Conservation (phyloP, 805 yeast genomes). For the Hanseniaspora occidentalis region DNA sequence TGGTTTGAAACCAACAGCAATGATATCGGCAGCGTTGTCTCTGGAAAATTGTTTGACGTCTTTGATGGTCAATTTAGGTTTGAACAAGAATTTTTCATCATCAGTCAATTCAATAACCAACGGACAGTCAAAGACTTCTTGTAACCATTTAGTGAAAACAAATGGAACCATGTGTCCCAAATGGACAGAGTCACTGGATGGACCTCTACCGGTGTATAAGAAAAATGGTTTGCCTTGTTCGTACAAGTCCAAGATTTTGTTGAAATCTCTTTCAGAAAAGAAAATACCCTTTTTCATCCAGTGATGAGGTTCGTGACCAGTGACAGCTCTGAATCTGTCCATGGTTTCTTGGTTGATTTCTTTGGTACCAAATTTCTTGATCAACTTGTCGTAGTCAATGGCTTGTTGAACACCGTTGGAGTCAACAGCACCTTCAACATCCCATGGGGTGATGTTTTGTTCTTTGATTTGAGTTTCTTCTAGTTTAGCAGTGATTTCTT, state of each 20-base stretch:
- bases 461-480: conserved; percentile 20
- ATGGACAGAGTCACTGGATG: conserved; percentile 88
- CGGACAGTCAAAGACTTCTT: conserved; percentile 94
- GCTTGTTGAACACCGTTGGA: conserved; percentile 76
- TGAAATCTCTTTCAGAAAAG: conserved; percentile 81
- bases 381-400: conserved; percentile 84
- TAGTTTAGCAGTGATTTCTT: conserved; percentile 13
- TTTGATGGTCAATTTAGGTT: conserved; percentile 75
- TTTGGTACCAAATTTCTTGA: conserved; percentile 77
- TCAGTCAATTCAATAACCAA: conserved; percentile 89
- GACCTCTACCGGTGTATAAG: conserved; percentile 95
- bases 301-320: conserved; percentile 88
- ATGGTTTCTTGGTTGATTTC: conserved; percentile 58
- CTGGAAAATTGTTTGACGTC: conserved; percentile 72
- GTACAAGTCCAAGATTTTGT: conserved; percentile 68
- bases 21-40: conserved; percentile 85
- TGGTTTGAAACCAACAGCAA: conserved; percentile 88
- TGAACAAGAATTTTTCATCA: conserved; percentile 93
- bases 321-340: conserved; percentile 60
- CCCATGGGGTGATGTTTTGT: conserved; percentile 90
- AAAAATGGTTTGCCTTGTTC: conserved; percentile 94
- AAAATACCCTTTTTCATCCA: conserved; percentile 83
- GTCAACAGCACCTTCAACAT: conserved; percentile 95
- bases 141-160: conserved; percentile 92
- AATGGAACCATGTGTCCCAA: conserved; percentile 96